phyloP scores from a whole-genome alignment of 176 grass and related monocot genomes.

The Oryza brachyantha region DNA sequence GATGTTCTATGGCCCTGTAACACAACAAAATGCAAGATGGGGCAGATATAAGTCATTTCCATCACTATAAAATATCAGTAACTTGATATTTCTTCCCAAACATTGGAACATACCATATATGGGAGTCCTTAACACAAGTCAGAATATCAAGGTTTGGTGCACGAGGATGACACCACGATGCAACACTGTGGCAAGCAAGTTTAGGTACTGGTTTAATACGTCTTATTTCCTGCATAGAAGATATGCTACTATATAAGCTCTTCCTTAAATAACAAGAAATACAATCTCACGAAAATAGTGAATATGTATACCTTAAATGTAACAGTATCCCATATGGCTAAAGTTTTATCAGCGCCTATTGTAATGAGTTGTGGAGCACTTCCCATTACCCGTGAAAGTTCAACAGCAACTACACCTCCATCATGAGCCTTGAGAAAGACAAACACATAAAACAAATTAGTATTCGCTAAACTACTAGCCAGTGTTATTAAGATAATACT shows the following conservation, averaged over 20 bases:
- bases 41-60: conserved; percentile 1
- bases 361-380: conserved; percentile 97
- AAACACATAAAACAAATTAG: neutral
- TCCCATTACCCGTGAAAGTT: conserved; percentile 96
- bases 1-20: conserved; percentile 97
- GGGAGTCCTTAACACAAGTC: conserved; percentile 98
- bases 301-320: conserved; percentile 79
- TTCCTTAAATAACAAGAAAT: conserved; percentile 23
- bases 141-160: conserved; percentile 99
- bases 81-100: conserved; percentile 14
- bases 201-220: conserved; percentile 96
- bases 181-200: conserved; percentile 97
- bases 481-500: conserved; percentile 8
- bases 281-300: conserved; percentile 3
- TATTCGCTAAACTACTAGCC: conserved; percentile 20
- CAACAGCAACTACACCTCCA: conserved; percentile 93
- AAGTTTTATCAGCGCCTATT: conserved; percentile 96
- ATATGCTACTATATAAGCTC: conserved; percentile 2
- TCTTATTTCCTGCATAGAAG: conserved; percentile 78
- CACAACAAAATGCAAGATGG: conserved; percentile 33
- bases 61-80: conserved; percentile 11
- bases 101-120: conserved; percentile 75
- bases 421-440: conserved; percentile 75
- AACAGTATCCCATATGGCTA: conserved; percentile 97
- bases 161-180: conserved; percentile 98